These are phyloP conservation scores for Podospora didyma DNA, from an alignment of 495 filamentous ascomycete genomes.

Conservation along the genomic window DNA sequence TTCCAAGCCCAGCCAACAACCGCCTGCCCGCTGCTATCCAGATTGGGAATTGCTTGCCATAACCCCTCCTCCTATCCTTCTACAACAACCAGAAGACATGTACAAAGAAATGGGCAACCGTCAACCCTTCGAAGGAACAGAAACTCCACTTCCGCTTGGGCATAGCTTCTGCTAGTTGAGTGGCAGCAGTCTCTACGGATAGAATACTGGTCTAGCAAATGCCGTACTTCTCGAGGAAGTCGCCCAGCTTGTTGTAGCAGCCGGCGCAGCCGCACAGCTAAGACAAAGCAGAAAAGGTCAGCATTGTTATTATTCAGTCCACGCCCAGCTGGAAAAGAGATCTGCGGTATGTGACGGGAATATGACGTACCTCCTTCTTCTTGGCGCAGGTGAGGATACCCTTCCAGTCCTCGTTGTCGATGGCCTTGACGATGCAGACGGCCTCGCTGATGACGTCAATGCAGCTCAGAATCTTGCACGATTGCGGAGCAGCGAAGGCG, in stretches of 20 bases:
- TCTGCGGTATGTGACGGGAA: not conserved
- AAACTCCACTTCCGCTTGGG: too few species aligned
- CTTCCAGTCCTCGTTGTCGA: conserved; percentile 12
- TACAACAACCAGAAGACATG: too few species aligned
- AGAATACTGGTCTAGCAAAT: conserved; percentile 14
- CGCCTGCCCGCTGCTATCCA: too few species aligned
- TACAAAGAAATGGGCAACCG: too few species aligned
- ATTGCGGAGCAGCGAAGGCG: conserved; percentile 8
- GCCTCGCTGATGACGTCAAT: conserved; percentile 16
- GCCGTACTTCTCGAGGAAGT: conserved; percentile 16
- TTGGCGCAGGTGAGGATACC: conserved; percentile 16
- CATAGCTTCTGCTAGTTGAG: too few species aligned
- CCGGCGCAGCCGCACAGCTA: conserved; percentile 19
- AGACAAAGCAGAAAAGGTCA: not conserved
- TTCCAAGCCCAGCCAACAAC: too few species aligned
- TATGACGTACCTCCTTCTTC: conserved; percentile 13
- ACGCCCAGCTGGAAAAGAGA: not conserved
- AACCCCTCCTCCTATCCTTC: too few species aligned
- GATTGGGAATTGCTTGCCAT: too few species aligned
- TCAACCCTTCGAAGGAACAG: too few species aligned
- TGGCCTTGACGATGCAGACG: conserved; percentile 15
- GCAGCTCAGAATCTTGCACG: conserved; percentile 17
- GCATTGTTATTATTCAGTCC: not conserved
- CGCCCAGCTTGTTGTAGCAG: conserved; percentile 14
- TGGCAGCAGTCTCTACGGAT: too few species aligned